Base-by-base conservation (phyloP, 768 basidiomycete species). In the Baorangia bicolor region DNA sequence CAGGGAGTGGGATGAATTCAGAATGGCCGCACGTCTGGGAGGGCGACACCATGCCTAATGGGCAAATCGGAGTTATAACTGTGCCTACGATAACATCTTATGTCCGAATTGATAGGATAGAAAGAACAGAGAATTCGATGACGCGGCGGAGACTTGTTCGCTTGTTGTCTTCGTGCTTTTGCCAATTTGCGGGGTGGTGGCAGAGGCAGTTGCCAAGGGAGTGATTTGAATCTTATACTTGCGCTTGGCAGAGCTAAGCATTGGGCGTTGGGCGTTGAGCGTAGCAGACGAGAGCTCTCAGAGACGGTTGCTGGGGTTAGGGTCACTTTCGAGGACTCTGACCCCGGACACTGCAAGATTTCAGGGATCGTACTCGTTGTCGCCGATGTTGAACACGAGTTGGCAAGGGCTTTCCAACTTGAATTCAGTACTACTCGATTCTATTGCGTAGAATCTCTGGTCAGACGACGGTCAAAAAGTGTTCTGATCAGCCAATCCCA, bases 301-400 rank as follows among this genome's bases (percentile, higher is more conserved):
- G n/a, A n/a, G n/a, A n/a, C n/a, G n/a, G n/a, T n/a, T n/a, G n/a
- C n/a, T n/a, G n/a, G n/a, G n/a, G n/a, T n/a, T n/a, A n/a, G n/a
- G 28, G 38, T 39, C 43, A 49, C 45, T 9, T 18, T 52, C 12
- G 57, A 21, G 7, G 35, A 51, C 43, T 58, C 39, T 39, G 64
- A 66, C 66, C 64, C 66, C 59, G 44, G 56, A 62, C 64, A 67
- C 67, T 20, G 40, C 59, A 44, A 33, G 37, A 41, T 55, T 43
- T 23, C 20, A 44, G 27, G 28, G 11, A 44, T 50, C 25, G 20
- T 23, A 28, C 34, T 43, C 42, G 45, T 46, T 25, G 51, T 48
- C 44, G 47, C 40, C 35, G 20, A 58, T 58, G 41, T 51, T 14
- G 51, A 51, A 44, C 55, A 51, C 62, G 39, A 52, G 44, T 34